Evolutionary conservation across 306 rosid species (phyloP).

Genomic region (Sophora flavescens): DNA sequence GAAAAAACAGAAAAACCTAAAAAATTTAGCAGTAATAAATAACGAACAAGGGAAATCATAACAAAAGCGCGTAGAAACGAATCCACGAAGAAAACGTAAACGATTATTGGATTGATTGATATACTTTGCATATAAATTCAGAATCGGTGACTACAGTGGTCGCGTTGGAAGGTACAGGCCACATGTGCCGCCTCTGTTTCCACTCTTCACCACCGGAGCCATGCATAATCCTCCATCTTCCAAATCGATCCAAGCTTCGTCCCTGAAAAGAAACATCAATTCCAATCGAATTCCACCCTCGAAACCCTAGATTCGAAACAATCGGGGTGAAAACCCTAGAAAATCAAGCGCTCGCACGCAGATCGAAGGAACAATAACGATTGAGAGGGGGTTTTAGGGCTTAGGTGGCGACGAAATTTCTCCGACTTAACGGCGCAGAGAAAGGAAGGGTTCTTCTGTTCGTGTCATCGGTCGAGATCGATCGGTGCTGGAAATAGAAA

Average conservation of each 20-base stretch:
- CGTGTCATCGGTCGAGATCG: slow-evolving; percentile 62
- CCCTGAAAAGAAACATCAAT: slow-evolving; percentile 91
- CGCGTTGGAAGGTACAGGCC: slow-evolving; percentile 91
- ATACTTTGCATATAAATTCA: slow-evolving; percentile 75
- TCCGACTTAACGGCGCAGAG: slow-evolving; percentile 19
- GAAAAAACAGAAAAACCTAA: not conserved
- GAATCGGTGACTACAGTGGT: slow-evolving; percentile 83
- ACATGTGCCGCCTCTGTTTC: slow-evolving; percentile 98
- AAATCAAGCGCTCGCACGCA: slow-evolving; percentile 52
- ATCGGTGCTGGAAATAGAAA: slow-evolving; percentile 52
- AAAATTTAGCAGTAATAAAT: not conserved
- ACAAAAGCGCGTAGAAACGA: not conserved
- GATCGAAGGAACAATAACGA: slow-evolving; percentile 47
- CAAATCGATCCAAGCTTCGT: slow-evolving; percentile 72
- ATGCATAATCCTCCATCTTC: slow-evolving; percentile 94
- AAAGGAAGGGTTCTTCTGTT: slow-evolving; percentile 41
- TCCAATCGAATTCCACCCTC: slow-evolving; percentile 70
- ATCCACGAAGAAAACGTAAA: no score
- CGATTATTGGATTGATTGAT: not conserved
- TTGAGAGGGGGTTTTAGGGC: slow-evolving; percentile 57
- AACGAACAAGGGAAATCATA: not conserved
- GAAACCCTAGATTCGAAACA: slow-evolving; percentile 56
- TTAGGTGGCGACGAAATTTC: slow-evolving; percentile 42
- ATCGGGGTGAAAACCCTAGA: slow-evolving; percentile 58
- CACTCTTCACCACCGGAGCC: slow-evolving; percentile 87